These are phyloP conservation scores for Thalassiosira exigua DNA, from an alignment of 352 stramenopile genomes.

Conservation along the genomic window DNA sequence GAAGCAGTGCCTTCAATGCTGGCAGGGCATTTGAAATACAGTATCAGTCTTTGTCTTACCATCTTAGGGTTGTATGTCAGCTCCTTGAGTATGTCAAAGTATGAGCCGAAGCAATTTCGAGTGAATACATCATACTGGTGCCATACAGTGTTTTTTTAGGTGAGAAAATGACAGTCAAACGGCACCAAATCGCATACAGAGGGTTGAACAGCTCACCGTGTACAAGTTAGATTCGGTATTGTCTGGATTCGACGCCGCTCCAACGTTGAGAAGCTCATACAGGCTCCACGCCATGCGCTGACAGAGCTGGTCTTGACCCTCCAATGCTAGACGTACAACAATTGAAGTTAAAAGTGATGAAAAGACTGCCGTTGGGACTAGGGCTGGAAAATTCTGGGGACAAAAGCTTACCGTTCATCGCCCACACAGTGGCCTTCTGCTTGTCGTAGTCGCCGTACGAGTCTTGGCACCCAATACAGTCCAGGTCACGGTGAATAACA, in stretches of 20 bases:
- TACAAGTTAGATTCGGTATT: constrained; percentile 63
- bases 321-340: too few species aligned
- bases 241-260: constrained; percentile 29
- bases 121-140: constrained; percentile 82
- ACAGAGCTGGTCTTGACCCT: constrained; percentile 56
- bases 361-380: too few species aligned
- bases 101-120: constrained; percentile 79
- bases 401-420: constrained; percentile 40
- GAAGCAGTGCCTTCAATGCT: too few species aligned
- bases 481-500: constrained; percentile 3
- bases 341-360: too few species aligned
- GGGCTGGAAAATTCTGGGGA: too few species aligned
- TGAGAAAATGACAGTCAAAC: too few species aligned
- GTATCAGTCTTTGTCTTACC: too few species aligned
- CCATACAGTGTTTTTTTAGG: too few species aligned
- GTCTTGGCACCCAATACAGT: constrained; percentile 11
- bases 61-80: constrained; percentile 34
- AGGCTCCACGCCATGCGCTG: constrained; percentile 56
- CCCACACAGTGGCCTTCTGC: constrained; percentile 61
- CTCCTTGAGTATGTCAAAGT: constrained; percentile 69
- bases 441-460: constrained; percentile 10
- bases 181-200: too few species aligned
- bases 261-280: constrained; percentile 32
- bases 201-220: too few species aligned
- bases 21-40: too few species aligned